Conservation (phyloP, 768 basidiomycete genomes). For the Tricholoma flavovirens region DNA sequence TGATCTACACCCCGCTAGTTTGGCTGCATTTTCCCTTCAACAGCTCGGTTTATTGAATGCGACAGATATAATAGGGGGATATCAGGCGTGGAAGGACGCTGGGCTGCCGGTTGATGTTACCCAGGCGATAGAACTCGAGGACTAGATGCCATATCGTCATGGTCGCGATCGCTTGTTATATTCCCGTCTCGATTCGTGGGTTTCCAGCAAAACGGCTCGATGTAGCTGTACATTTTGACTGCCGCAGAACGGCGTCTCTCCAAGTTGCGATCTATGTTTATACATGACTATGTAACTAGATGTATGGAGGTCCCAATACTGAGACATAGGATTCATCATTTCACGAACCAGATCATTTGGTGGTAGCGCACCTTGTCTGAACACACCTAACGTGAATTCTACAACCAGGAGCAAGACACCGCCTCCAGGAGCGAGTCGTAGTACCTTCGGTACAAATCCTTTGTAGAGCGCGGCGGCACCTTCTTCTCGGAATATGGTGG, state of each 20-base stretch:
- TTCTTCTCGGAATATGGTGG: constrained; percentile 82
- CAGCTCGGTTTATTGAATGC: constrained; percentile 67
- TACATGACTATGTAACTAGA: constrained; percentile 20
- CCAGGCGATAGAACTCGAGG: constrained; percentile 2
- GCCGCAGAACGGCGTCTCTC: background rate
- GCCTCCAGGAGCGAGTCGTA: constrained; percentile 92
- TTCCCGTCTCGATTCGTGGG: background rate
- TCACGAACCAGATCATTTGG: background rate
- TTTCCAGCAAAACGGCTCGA: background rate
- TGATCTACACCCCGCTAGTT: constrained; percentile 26
- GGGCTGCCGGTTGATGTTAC: constrained; percentile 52
- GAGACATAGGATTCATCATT: background rate
- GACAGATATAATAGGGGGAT: constrained; percentile 75
- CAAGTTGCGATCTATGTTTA: background rate
- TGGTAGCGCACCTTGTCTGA: constrained; percentile 55
- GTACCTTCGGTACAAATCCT: constrained; percentile 92
- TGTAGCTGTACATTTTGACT: background rate
- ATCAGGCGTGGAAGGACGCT: constrained; percentile 62
- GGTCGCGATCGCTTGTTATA: background rate
- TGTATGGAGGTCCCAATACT: constrained; percentile 48
- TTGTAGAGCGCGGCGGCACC: constrained; percentile 85
- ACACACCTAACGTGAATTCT: constrained; percentile 73
- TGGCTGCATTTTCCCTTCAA: constrained; percentile 65
- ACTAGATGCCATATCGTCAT: background rate
- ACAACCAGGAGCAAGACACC: constrained; percentile 94